Evolutionary conservation across 805 yeast genomes (phyloP), one percentile per base, ranked within the genome.

Genomic region (Saccharomycopsis sp.): DNA sequence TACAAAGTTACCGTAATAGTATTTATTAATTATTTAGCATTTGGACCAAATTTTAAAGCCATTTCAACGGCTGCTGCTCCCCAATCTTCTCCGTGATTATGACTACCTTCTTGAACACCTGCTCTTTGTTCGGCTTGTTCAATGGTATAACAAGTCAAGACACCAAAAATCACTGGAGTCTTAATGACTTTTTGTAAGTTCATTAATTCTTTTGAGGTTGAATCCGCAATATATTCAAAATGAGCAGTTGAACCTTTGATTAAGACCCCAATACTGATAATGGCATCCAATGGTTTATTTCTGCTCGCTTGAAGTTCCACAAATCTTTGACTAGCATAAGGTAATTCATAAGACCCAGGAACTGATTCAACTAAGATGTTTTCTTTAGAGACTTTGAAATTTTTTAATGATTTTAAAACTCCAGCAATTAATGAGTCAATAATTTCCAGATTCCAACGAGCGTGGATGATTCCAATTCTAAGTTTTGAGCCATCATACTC

Each of bases 11-110:
- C n/a, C n/a, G n/a, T n/a, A n/a, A n/a, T n/a, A n/a, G n/a, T n/a
- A n/a, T n/a, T n/a, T n/a, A n/a, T n/a, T n/a, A n/a, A n/a, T n/a
- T n/a, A n/a, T n/a, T n/a, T n/a, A n/a, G n/a, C n/a, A n/a, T n/a
- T n/a, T n/a, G n/a, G 30, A 19, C 40, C 40, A 21, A 42, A 73
- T 51, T 74, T 74, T 13, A 55, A 37, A 3, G 74, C 79, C 97
- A 92, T 89, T 66, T 89, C 98, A 21, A 92, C 95, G 13, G 98
- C 98, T 40, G 96, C 96, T 27, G 94, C 88, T 51, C 95, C 98
- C 98, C 98, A 89, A 60, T 92, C 98, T 55, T 74, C 85, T 49
- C 98, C 98, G 56, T 92, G 98, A 66, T 89, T 89, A 61, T 92
- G 97, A 10, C 15, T 5, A 15, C 58, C 47, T 23, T 62, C 62